These are phyloP conservation scores for Endocarpon pusillum DNA, from an alignment of 495 filamentous ascomycete species.

Conservation along the genomic window DNA sequence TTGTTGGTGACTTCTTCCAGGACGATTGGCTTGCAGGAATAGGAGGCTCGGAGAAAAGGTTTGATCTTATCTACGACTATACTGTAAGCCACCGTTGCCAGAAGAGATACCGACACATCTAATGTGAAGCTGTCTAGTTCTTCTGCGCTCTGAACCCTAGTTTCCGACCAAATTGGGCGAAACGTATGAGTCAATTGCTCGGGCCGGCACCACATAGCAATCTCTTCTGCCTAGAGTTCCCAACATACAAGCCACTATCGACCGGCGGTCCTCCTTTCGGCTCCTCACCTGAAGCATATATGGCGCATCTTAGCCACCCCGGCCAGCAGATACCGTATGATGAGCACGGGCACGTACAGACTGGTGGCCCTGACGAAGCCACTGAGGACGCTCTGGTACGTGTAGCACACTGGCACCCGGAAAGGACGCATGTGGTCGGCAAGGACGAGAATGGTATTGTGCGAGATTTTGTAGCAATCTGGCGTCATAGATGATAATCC, in stretches of 20 bases:
- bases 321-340: slow-evolving; percentile 48
- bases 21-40: slow-evolving; percentile 39
- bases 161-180: slow-evolving; percentile 52
- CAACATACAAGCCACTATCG: slow-evolving; percentile 5
- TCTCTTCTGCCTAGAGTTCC: slow-evolving; percentile 44
- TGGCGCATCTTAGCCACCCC: slow-evolving; percentile 46
- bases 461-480: slow-evolving; percentile 22
- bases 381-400: slow-evolving; percentile 34
- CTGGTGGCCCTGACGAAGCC: slow-evolving; percentile 22
- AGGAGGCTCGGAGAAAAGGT: slow-evolving; percentile 18
- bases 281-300: slow-evolving; percentile 42
- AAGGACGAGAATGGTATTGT: slow-evolving; percentile 20
- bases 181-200: slow-evolving; percentile 46
- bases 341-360: slow-evolving; percentile 33
- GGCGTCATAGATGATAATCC: slow-evolving; percentile 10
- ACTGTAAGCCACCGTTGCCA: slow-evolving; percentile 34
- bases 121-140: slow-evolving; percentile 34
- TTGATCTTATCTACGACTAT: slow-evolving; percentile 76
- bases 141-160: slow-evolving; percentile 55
- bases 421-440: slow-evolving; percentile 39
- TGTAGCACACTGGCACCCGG: slow-evolving; percentile 47
- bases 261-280: slow-evolving; percentile 42
- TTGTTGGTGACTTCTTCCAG: slow-evolving; percentile 58
- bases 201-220: slow-evolving; percentile 33
- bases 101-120: background rate